Percentiles rank a stretch among this genome's conserved stretches.
phyloP scores from a whole-genome alignment of 306 rosid species.

The Vicia sativa region DNA sequence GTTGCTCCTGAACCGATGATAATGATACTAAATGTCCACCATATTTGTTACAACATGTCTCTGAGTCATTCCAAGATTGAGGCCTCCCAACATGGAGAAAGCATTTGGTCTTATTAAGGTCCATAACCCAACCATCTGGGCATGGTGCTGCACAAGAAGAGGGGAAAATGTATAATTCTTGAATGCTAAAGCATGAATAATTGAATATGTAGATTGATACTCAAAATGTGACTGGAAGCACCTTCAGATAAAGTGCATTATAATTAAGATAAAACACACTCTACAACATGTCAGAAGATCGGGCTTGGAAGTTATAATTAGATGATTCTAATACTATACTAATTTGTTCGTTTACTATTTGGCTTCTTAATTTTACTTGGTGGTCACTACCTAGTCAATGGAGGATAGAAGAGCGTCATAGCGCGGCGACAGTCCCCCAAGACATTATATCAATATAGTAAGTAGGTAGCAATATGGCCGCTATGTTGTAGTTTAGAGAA shows the following conservation, averaged over 20 bases:
- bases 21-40: conserved; percentile 79
- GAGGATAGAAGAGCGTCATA: neutral
- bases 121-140: conserved; percentile 69
- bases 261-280: conserved; percentile 9
- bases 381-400: neutral
- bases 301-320: neutral
- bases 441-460: neutral
- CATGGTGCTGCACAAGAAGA: conserved; percentile 59
- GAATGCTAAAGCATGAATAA: conserved; percentile 24
- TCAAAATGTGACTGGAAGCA: conserved; percentile 31
- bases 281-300: neutral
- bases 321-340: neutral
- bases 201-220: neutral
- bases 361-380: conserved; percentile 6
- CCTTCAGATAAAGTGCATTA: conserved; percentile 20
- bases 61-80: conserved; percentile 85
- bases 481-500: neutral
- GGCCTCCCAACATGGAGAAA: conserved; percentile 51
- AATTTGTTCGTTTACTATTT: conserved; percentile 3
- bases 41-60: conserved; percentile 56
- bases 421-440: neutral
- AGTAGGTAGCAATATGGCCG: neutral
- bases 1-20: conserved; percentile 57
- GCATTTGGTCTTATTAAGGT: conserved; percentile 66
- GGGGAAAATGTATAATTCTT: conserved; percentile 21